Evolutionary conservation across 768 basidiomycete genomes (phyloP).

Genomic region (Boletus rex-veris): DNA sequence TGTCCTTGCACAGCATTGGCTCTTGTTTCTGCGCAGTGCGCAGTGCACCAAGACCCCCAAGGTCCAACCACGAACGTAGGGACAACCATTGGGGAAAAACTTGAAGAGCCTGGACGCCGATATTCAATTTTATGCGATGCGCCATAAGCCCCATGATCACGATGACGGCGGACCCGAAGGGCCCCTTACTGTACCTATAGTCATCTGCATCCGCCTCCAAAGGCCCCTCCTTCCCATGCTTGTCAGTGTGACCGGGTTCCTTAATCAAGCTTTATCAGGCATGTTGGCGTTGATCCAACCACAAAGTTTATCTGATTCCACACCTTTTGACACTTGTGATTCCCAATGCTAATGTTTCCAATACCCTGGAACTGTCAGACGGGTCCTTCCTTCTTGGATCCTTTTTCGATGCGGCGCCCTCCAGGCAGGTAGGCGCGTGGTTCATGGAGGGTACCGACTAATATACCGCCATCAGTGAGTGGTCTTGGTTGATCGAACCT

Average conservation of each 20-base stretch:
- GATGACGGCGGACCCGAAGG: conserved; percentile 2
- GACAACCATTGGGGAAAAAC: neutral
- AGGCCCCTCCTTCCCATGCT: neutral
- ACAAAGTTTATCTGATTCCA: conserved; percentile 1
- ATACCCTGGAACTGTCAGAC: neutral
- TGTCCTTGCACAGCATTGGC: neutral
- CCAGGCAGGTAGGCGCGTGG: neutral
- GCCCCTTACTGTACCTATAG: too few relatives aligned
- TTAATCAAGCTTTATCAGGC: neutral
- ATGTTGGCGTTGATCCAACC: neutral
- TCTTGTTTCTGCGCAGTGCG: too few relatives aligned
- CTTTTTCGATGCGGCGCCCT: too few relatives aligned
- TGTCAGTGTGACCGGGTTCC: neutral
- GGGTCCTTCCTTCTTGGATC: neutral
- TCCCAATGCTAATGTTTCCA: neutral
- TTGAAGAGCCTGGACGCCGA: neutral
- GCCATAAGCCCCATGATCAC: neutral
- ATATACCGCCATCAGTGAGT: too few relatives aligned
- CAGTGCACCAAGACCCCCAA: too few relatives aligned
- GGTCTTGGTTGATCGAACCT: too few relatives aligned
- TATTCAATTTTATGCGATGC: too few relatives aligned
- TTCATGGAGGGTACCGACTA: too few relatives aligned
- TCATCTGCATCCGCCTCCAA: too few relatives aligned
- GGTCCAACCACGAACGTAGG: neutral
- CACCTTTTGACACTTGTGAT: neutral